Evolutionary conservation across 2,329 filamentous ascomycete genomes (phyloP), one percentile per base, ranked within the genome.

Genomic region (Anisogramma anomala): DNA sequence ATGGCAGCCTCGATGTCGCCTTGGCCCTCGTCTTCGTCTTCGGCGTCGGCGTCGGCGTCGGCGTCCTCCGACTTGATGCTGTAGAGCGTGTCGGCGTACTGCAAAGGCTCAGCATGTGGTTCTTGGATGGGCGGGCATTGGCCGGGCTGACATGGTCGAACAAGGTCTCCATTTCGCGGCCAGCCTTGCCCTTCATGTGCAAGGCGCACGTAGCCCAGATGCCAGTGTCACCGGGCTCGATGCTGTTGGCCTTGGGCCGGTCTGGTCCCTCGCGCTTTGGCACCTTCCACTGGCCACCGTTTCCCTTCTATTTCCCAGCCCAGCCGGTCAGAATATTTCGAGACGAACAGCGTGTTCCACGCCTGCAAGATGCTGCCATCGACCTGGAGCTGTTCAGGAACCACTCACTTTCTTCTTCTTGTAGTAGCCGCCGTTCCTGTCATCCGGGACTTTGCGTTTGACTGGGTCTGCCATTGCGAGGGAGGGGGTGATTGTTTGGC

Each of bases 141-240:
- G 20, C 17, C 19, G 17, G 36, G 55, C 65, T 46, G 60, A 83
- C 79, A 64, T 82, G 71, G 32, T 79, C 69, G 53, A 85, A 82
- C 17, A 87, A 62, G 44, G 71, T 61, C 43, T 67, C 68, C 48
- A 87, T 68, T 56, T 89, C 84, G 36, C 69, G 65, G 2, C 82
- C 71, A 11, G 82, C 81, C 58, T 78, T 81, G 31, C 67, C 68
- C 59, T 84, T 82, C 64, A 82, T 80, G 49, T 75, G 74, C 55
- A 80, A 73, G 38, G 80, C 76, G 56, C 82, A 88, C 0, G 83
- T 87, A 20, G 80, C 79, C 82, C 82, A 89, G 44, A 89, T 77
- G 4, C 84, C 84, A 39, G 70, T 66, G 53, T 87, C 81, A 4
- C 82, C 82, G 4, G 79, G 66, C 50, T 83, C 74, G 35, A 87